These are phyloP conservation scores for Athelia psychrophila DNA, from an alignment of 1,284 basidiomycete species.

Conservation along the genomic window DNA sequence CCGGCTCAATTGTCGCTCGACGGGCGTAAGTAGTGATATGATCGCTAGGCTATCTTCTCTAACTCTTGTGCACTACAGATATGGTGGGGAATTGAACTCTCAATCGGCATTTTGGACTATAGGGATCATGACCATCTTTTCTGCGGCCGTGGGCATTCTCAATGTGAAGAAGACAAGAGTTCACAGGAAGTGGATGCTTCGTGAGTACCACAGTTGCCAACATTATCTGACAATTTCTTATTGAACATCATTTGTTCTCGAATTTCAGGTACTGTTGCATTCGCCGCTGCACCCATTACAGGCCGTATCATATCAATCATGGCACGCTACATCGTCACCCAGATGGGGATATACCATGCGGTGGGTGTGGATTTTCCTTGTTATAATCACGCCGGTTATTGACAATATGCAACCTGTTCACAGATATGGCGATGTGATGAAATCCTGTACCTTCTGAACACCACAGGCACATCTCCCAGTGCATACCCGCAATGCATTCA, in stretches of 20 bases:
- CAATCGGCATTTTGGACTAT: conserved; percentile 21
- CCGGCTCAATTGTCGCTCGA: conserved; percentile 17
- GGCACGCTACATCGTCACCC: conserved; percentile 15
- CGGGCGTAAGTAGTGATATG: conserved; percentile 9
- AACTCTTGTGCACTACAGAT: background rate
- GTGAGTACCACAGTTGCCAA: conserved; percentile 14
- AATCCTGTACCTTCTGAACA: conserved; percentile 14
- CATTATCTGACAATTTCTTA: background rate
- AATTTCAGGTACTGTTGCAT: conserved; percentile 18
- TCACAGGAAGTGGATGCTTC: conserved; percentile 26
- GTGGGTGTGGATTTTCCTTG: conserved; percentile 8
- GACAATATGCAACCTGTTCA: background rate
- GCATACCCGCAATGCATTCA: conserved; percentile 18
- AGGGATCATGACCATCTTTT: conserved; percentile 16
- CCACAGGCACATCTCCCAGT: conserved; percentile 4
- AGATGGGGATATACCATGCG: conserved; percentile 22
- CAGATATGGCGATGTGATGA: conserved; percentile 26
- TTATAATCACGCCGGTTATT: background rate
- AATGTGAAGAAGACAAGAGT: conserved; percentile 20
- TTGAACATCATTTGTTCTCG: background rate
- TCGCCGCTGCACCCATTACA: conserved; percentile 17
- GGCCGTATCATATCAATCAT: conserved; percentile 16
- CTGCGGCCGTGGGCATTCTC: conserved; percentile 16
- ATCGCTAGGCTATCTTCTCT: background rate
- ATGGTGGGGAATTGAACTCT: conserved; percentile 23